phyloP scores from a whole-genome alignment of 176 grass and related monocot genomes.

The Rhynchospora pubera region DNA sequence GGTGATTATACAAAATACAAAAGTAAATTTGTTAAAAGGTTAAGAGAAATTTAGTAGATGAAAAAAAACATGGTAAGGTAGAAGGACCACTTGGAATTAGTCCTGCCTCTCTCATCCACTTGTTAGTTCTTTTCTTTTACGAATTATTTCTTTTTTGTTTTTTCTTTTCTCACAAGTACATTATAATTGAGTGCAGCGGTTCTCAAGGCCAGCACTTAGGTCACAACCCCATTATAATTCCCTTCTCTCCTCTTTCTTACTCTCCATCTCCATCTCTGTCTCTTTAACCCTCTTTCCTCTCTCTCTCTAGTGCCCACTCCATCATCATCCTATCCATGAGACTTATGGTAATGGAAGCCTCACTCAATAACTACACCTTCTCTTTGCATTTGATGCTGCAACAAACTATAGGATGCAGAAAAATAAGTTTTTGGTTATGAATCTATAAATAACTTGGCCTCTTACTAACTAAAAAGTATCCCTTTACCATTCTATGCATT shows the following conservation, averaged over 20 bases:
- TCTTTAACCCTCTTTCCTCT: neutral
- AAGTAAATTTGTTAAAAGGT: neutral
- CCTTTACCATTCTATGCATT: conserved; percentile 21
- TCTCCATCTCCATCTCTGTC: conserved; percentile 6
- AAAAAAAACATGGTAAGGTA: neutral
- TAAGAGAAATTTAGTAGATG: neutral
- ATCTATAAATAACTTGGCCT: conserved; percentile 26
- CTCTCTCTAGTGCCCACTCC: conserved; percentile 29
- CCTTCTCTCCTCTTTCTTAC: conserved; percentile 11
- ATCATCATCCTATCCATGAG: conserved; percentile 32
- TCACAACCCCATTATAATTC: conserved; percentile 33
- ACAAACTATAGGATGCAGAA: conserved; percentile 23
- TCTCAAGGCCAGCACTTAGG: conserved; percentile 26
- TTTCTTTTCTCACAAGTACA: conserved; percentile 26
- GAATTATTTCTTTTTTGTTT: neutral
- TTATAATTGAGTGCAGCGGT: conserved; percentile 28
- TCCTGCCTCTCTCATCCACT: conserved; percentile 2
- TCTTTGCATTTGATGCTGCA: conserved; percentile 33
- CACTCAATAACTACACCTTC: conserved; percentile 25
- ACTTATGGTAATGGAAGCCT: conserved; percentile 35
- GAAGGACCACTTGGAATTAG: conserved; percentile 24
- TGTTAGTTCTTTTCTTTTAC: neutral
- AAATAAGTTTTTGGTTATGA: conserved; percentile 20
- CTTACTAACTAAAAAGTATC: conserved; percentile 7
- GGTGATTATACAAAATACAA: neutral